Conservation (phyloP, 2,329 filamentous ascomycete species). For the Pleomassaria siparia region DNA sequence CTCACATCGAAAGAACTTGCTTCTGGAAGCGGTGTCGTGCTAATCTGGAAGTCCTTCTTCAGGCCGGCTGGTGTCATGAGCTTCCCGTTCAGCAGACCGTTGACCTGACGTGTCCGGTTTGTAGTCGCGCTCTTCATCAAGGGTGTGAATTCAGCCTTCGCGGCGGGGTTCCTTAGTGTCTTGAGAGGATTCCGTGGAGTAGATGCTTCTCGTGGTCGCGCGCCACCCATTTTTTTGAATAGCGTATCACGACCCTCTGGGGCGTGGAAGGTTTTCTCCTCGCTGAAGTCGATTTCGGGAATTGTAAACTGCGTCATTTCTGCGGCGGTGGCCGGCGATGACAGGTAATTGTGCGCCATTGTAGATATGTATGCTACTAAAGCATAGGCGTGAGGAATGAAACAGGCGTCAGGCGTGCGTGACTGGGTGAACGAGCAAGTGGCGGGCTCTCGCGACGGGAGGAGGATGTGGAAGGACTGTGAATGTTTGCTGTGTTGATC, state of each 20-base stretch:
- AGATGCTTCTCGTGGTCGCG: constrained; percentile 44
- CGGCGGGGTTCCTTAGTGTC: constrained; percentile 53
- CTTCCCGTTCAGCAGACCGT: constrained; percentile 41
- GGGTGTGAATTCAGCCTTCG: constrained; percentile 84
- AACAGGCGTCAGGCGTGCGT: background rate
- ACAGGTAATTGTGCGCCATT: constrained; percentile 60
- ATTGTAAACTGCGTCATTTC: constrained; percentile 75
- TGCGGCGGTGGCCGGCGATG: constrained; percentile 82
- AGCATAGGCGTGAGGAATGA: constrained; percentile 34
- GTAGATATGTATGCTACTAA: constrained; percentile 21
- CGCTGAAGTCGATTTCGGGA: constrained; percentile 74
- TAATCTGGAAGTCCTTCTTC: constrained; percentile 63
- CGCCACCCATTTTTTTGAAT: constrained; percentile 70
- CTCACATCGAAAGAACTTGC: constrained; percentile 61
- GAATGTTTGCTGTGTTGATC: constrained; percentile 8
- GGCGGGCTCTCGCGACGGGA: background rate
- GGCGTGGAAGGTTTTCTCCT: constrained; percentile 83
- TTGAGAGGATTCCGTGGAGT: constrained; percentile 77
- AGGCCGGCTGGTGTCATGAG: constrained; percentile 66
- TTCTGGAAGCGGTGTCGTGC: constrained; percentile 75
- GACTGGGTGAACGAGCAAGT: constrained; percentile 5
- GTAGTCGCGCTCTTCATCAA: constrained; percentile 82
- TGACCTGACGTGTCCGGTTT: constrained; percentile 55
- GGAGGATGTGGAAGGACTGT: constrained; percentile 5
- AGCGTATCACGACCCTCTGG: constrained; percentile 72